Evolutionary conservation across 495 filamentous ascomycete species (phyloP).

Genomic region (Glutinoglossum americanum): DNA sequence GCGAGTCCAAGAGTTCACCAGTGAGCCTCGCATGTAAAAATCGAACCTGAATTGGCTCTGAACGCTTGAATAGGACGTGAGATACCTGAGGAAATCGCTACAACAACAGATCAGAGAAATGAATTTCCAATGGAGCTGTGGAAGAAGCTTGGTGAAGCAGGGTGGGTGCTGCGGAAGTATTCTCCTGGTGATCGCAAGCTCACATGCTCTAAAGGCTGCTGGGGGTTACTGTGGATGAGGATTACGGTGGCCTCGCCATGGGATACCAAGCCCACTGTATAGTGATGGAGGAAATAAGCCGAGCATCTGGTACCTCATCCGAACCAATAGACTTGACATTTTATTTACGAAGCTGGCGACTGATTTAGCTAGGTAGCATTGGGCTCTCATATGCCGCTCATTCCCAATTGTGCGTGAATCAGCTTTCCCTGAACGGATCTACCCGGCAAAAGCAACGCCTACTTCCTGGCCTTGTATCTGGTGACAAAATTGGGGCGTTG

Average conservation of each 20-base stretch:
- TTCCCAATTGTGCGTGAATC: constrained; percentile 91
- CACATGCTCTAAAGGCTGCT: constrained; percentile 36
- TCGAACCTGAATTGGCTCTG: background rate
- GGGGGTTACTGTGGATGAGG: constrained; percentile 85
- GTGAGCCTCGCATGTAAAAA: constrained; percentile 15
- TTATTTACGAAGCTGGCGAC: background rate
- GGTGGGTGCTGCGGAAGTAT: constrained; percentile 15
- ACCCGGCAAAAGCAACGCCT: constrained; percentile 55
- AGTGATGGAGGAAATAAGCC: constrained; percentile 77
- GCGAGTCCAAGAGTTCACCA: constrained; percentile 76
- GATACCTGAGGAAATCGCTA: constrained; percentile 67
- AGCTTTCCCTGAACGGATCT: constrained; percentile 78
- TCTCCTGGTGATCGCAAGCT: background rate
- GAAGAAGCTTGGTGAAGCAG: constrained; percentile 79
- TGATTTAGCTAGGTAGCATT: constrained; percentile 41
- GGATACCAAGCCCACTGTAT: constrained; percentile 96
- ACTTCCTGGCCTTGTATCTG: constrained; percentile 64
- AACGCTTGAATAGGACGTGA: constrained; percentile 28
- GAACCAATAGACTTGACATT: constrained; percentile 19
- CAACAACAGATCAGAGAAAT: constrained; percentile 62
- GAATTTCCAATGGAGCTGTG: constrained; percentile 83
- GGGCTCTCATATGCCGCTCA: constrained; percentile 88
- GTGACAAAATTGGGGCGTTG: constrained; percentile 66
- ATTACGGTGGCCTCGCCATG: constrained; percentile 75
- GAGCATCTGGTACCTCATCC: constrained; percentile 32